Conservation (phyloP, 129 eudicot genomes). For the Apium graveolens region DNA sequence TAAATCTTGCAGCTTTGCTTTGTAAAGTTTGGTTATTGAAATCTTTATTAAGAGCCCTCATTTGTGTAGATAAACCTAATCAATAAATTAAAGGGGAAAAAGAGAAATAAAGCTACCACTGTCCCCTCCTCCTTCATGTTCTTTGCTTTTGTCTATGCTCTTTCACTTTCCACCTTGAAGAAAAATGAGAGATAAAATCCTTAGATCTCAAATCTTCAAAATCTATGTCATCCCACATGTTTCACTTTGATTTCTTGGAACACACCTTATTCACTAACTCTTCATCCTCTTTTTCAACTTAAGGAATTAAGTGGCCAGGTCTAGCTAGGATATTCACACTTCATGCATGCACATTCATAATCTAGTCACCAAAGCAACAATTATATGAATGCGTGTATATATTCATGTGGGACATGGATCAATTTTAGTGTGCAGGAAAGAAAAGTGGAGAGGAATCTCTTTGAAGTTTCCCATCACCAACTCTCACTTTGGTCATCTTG, state of each 20-base stretch:
- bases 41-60: conserved; percentile 1
- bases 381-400: not conserved
- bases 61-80: conserved; percentile 19
- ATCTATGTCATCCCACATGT: conserved; percentile 14
- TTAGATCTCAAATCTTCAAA: conserved; percentile 17
- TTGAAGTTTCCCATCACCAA: conserved; percentile 58
- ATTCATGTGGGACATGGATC: conserved; percentile 10
- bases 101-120: conserved; percentile 27
- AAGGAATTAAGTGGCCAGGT: too few species aligned
- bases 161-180: conserved; percentile 22
- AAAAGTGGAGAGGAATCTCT: conserved; percentile 99
- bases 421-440: conserved; percentile 73
- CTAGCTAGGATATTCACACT: conserved; percentile 28
- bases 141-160: conserved; percentile 19
- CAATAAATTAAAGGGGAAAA: conserved; percentile 21
- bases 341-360: conserved; percentile 41
- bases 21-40: not conserved
- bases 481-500: conserved; percentile 71
- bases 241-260: conserved; percentile 23
- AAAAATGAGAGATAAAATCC: conserved; percentile 14
- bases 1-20: conserved; percentile 37
- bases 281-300: conserved; percentile 13
- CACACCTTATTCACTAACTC: conserved; percentile 15
- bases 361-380: conserved; percentile 73
- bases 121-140: conserved; percentile 18